Percentiles rank a stretch among this genome's conserved stretches.
These are phyloP conservation scores for Aechmea fasciata DNA, from an alignment of 176 grass and related monocot species.

Conservation along the genomic window DNA sequence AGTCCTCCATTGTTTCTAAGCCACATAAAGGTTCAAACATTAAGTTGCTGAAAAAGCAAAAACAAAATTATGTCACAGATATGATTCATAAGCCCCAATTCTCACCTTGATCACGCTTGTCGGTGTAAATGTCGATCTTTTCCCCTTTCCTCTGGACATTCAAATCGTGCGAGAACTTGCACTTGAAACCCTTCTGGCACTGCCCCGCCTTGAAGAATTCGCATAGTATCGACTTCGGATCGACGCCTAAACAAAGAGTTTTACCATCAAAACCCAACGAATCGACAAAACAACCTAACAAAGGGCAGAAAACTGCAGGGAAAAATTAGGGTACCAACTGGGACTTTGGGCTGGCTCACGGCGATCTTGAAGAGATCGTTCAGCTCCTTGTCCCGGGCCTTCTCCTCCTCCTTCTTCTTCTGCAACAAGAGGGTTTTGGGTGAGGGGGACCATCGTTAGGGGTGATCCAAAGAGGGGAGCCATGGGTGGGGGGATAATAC, in stretches of 20 bases:
- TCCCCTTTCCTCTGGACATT: conserved; percentile 99
- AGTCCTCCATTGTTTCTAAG: conserved; percentile 91
- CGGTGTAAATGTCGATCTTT: conserved; percentile 95
- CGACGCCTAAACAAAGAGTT: conserved; percentile 57
- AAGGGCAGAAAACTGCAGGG: background rate
- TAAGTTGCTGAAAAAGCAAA: background rate
- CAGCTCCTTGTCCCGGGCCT: conserved; percentile 93
- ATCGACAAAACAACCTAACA: conserved; percentile 3
- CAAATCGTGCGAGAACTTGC: conserved; percentile 96
- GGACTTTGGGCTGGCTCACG: conserved; percentile 97
- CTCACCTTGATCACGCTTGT: conserved; percentile 75
- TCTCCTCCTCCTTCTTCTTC: conserved; percentile 99
- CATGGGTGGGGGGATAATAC: conserved; percentile 5
- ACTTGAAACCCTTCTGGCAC: conserved; percentile 91
- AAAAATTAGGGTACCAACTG: conserved; percentile 49
- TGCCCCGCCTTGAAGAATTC: conserved; percentile 97
- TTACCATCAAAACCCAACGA: conserved; percentile 2
- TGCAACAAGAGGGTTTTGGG: conserved; percentile 21
- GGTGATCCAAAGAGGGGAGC: conserved; percentile 22
- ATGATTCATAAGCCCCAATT: background rate
- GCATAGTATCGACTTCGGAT: conserved; percentile 91
- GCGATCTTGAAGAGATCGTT: conserved; percentile 98
- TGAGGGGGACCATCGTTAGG: background rate
- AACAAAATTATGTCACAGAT: background rate
- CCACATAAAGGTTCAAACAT: conserved; percentile 6